Base-by-base conservation (phyloP, 2,329 filamentous ascomycete genomes). In the Leptoxyphium fumago region DNA sequence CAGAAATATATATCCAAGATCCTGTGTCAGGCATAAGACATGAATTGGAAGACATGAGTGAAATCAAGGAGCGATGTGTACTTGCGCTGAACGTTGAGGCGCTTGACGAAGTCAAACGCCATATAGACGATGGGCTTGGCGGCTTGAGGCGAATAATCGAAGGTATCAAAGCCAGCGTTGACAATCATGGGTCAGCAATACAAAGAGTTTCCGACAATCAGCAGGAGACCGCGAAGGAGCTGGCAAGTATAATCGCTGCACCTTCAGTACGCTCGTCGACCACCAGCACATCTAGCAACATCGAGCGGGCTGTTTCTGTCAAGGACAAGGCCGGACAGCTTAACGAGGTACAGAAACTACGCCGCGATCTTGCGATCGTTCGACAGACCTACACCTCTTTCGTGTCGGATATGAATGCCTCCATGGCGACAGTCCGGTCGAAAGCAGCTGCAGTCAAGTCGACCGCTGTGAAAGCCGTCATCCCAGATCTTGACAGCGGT, bases 1-100 rank as follows among this genome's bases (percentile, higher is more conserved):
- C 91, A 0, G 91, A 98, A 55, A 96, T 98, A 13, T 95, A 98
- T 61, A 91, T 98, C 13, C 91, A 98, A 61, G 91, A 98, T 60
- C 82, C 88, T 0, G 75, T 95, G 2, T 96, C 91, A 8, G 91
- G 91, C 1, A 84, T 98, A n/a, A 82, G 91, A 13, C 89, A 98
- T 61, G 91, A 98, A 65, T 68, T 98, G 18, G 91, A 98, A 61
- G 91, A 98, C 58, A 70, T 98, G 28, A 77, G 72, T 14, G 91
- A 98, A 59, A 84, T 98, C 55, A 95, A 94, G 64, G 91, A 98
- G 61, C 78, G 89, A 28, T 87, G 87, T 1, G 91, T 98, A 1
- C 71, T 98, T n/a, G 93, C 91, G 0, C 69, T 98, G 38, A 98
- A 98, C 54, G 75, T 96, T 1, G 91, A 98, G 58, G 77, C 82